A percentile compares a stretch with the other conserved stretches of the same genome.
Conservation (phyloP, 805 yeast species). For the Kodamaea jinghongensis region DNA sequence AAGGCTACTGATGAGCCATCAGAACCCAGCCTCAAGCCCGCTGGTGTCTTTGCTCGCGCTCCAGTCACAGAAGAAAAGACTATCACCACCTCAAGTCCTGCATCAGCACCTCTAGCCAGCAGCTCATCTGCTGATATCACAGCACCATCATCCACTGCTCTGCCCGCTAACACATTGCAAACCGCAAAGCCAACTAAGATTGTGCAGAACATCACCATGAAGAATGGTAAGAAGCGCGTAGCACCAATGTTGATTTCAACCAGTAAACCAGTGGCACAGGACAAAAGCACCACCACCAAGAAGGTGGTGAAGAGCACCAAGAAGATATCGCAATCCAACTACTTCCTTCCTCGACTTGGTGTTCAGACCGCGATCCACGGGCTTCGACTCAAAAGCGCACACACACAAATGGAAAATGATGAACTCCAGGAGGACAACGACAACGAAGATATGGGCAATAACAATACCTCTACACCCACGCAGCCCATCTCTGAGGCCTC, state of each 20-base stretch:
- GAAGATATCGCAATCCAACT: slow-evolving; percentile 44
- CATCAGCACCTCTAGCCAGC: too few species aligned
- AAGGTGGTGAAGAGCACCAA: slow-evolving; percentile 23
- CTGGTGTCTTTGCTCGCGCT: too few species aligned
- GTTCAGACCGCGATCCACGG: slow-evolving; percentile 65
- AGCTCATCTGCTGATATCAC: too few species aligned
- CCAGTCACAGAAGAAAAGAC: too few species aligned
- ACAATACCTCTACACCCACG: slow-evolving; percentile 9
- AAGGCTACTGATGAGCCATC: slow-evolving; percentile 22
- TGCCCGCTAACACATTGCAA: too few species aligned
- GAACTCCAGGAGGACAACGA: slow-evolving; percentile 38
- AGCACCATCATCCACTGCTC: slow-evolving; percentile 1
- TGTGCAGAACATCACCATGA: slow-evolving; percentile 53
- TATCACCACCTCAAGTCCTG: too few species aligned
- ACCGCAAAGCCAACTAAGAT: slow-evolving; percentile 16
- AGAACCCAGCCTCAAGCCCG: too few species aligned
- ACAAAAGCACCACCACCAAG: slow-evolving; percentile 12
- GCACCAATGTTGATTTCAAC: slow-evolving; percentile 64
- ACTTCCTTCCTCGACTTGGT: slow-evolving; percentile 60
- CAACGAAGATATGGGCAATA: slow-evolving; percentile 47
- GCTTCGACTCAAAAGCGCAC: slow-evolving; percentile 24
- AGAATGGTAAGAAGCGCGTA: slow-evolving; percentile 74
- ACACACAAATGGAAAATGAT: slow-evolving; percentile 12
- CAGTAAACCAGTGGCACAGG: slow-evolving; percentile 18
- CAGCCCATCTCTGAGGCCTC: slow-evolving; percentile 28